phyloP scores from a whole-genome alignment of 768 basidiomycete genomes.

The Macrocybe gigantea region DNA sequence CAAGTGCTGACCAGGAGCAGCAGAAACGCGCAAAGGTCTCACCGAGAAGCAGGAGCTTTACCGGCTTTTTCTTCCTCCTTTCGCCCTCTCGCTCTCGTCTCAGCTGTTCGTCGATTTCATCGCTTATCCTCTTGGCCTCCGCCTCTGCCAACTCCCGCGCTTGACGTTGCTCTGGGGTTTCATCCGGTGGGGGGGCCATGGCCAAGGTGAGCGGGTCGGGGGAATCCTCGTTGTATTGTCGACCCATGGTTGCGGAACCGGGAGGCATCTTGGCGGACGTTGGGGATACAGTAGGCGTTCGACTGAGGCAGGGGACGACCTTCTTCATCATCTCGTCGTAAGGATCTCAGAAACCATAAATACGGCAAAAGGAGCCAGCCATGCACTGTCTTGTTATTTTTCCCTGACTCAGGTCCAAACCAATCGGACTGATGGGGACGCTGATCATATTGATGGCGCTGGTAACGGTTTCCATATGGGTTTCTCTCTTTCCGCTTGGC shows the following conservation, averaged over 20 bases:
- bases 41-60: constrained; percentile 72
- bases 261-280: constrained; percentile 7
- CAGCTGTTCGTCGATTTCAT: constrained; percentile 73
- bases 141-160: constrained; percentile 55
- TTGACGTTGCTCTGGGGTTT: constrained; percentile 50
- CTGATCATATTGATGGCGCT: too few relatives aligned
- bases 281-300: constrained; percentile 5
- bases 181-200: constrained; percentile 59
- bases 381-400: constrained; percentile 3
- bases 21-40: constrained; percentile 11
- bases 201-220: constrained; percentile 44
- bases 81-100: constrained; percentile 51
- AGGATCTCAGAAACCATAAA: constrained; percentile 11
- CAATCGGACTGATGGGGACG: constrained; percentile 11
- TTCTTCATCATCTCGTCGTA: constrained; percentile 11
- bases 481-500: too few relatives aligned
- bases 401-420: constrained; percentile 2
- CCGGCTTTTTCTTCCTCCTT: constrained; percentile 60
- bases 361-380: constrained; percentile 5
- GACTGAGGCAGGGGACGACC: background rate
- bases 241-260: constrained; percentile 17
- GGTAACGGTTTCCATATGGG: too few relatives aligned
- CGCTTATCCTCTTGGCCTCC: constrained; percentile 58
- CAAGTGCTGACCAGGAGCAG: background rate
- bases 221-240: constrained; percentile 41